These are phyloP conservation scores for Neurospora hispaniola DNA, from an alignment of 495 filamentous ascomycete species.

Conservation along the genomic window DNA sequence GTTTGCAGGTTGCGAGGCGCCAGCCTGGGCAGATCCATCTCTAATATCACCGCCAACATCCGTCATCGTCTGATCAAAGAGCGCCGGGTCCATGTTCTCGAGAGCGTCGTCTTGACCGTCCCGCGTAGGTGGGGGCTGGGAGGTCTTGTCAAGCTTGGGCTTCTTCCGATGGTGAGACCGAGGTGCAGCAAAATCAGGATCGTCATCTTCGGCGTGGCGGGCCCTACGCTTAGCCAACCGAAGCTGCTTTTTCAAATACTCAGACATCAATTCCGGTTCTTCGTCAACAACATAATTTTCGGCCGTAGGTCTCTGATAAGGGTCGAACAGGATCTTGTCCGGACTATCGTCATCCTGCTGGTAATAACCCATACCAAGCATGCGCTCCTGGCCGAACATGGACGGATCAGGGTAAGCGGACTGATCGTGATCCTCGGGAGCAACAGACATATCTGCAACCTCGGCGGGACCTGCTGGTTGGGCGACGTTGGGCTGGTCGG, in stretches of 20 bases:
- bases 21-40: background rate
- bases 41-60: slow-evolving; percentile 7
- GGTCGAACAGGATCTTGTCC: slow-evolving; percentile 40
- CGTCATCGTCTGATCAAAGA: slow-evolving; percentile 19
- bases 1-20: slow-evolving; percentile 1
- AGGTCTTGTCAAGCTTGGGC: slow-evolving; percentile 11
- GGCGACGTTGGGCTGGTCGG: background rate
- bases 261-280: slow-evolving; percentile 30
- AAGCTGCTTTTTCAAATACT: slow-evolving; percentile 37
- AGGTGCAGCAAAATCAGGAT: slow-evolving; percentile 34
- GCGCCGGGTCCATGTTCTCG: slow-evolving; percentile 30
- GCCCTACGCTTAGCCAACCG: slow-evolving; percentile 36
- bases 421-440: slow-evolving; percentile 15
- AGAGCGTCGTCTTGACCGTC: slow-evolving; percentile 19
- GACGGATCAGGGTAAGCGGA: slow-evolving; percentile 41
- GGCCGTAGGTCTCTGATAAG: slow-evolving; percentile 33
- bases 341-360: slow-evolving; percentile 42
- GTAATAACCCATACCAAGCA: slow-evolving; percentile 46
- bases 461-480: slow-evolving; percentile 10
- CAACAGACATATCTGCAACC: slow-evolving; percentile 19
- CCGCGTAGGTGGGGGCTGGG: background rate
- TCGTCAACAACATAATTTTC: slow-evolving; percentile 26
- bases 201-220: slow-evolving; percentile 32
- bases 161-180: slow-evolving; percentile 28
- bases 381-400: slow-evolving; percentile 29